Conservation (phyloP, 176 grass and related monocot species). For the Aegilops sharonensis region DNA sequence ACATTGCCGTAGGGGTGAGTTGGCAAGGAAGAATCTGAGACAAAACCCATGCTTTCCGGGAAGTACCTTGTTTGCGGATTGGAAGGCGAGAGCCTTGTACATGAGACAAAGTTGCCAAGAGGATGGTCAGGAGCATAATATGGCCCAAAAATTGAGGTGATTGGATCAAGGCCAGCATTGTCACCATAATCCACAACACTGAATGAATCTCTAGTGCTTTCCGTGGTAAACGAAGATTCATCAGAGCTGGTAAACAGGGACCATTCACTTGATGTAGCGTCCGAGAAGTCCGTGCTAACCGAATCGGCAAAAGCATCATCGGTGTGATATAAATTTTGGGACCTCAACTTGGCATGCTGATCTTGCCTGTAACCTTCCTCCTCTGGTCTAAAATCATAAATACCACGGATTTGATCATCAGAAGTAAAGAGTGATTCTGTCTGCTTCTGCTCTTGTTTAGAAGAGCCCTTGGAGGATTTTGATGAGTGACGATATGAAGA, state of each 20-base stretch:
- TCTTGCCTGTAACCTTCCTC: slow-evolving; percentile 31
- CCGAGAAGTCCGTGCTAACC: slow-evolving; percentile 70
- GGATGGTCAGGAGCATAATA: slow-evolving; percentile 60
- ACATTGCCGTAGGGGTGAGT: slow-evolving; percentile 53
- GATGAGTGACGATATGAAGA: slow-evolving; percentile 41
- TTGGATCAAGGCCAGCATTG: slow-evolving; percentile 55
- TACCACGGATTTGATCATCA: slow-evolving; percentile 39
- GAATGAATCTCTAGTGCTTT: slow-evolving; percentile 97
- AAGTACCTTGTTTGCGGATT: slow-evolving; percentile 79
- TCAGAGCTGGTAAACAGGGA: slow-evolving; percentile 96
- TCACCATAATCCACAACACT: slow-evolving; percentile 83
- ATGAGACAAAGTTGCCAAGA: slow-evolving; percentile 40
- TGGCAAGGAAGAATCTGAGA: slow-evolving; percentile 52
- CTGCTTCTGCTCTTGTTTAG: slow-evolving; percentile 52
- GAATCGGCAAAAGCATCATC: slow-evolving; percentile 67
- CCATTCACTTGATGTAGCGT: slow-evolving; percentile 90
- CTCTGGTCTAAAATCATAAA: slow-evolving; percentile 68
- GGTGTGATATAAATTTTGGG: slow-evolving; percentile 31
- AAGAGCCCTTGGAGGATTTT: slow-evolving; percentile 57
- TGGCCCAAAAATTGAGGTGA: slow-evolving; percentile 84
- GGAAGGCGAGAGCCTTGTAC: slow-evolving; percentile 56
- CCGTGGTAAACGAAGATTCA: slow-evolving; percentile 95
- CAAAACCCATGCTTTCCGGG: slow-evolving; percentile 47
- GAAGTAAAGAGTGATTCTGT: slow-evolving; percentile 13
- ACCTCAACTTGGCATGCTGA: slow-evolving; percentile 32